phyloP scores from a whole-genome alignment of 2,329 filamentous ascomycete genomes.

The Diaporthe citri region DNA sequence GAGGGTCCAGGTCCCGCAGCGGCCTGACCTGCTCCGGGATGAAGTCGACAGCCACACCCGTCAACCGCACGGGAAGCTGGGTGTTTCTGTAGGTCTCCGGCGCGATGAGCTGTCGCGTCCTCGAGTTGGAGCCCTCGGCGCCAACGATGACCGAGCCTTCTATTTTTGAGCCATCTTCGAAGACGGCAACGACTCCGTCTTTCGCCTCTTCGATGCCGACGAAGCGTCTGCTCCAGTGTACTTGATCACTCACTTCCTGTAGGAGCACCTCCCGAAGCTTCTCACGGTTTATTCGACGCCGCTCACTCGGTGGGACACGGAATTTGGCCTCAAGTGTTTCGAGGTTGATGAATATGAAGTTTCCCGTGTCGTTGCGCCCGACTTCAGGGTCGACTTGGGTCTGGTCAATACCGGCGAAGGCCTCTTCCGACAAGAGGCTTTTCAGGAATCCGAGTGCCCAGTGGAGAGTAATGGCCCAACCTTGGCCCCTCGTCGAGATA shows the following conservation, averaged over 20 bases:
- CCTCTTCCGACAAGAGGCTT: conserved; percentile 7
- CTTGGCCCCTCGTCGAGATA: conserved; percentile 48
- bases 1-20: conserved; percentile 63
- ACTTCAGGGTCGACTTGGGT: conserved; percentile 20
- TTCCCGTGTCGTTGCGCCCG: conserved; percentile 10
- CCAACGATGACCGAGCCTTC: conserved; percentile 54
- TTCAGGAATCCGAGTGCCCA: conserved; percentile 60
- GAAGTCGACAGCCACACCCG: conserved; percentile 54
- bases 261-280: conserved; percentile 50
- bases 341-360: conserved; percentile 25
- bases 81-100: conserved; percentile 50
- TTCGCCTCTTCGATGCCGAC: conserved; percentile 44
- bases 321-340: conserved; percentile 17
- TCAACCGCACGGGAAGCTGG: conserved; percentile 53
- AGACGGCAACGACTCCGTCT: conserved; percentile 46
- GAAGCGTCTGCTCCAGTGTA: conserved; percentile 51
- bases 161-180: conserved; percentile 50
- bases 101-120: conserved; percentile 51
- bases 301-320: conserved; percentile 15
- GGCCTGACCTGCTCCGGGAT: conserved; percentile 53
- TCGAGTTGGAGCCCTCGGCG: conserved; percentile 56
- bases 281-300: conserved; percentile 51
- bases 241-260: conserved; percentile 44
- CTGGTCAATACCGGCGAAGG: neutral
- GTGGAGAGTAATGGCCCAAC: conserved; percentile 72